Conservation (phyloP, 257 asterid species). For the Nicotiana tabacum region DNA sequence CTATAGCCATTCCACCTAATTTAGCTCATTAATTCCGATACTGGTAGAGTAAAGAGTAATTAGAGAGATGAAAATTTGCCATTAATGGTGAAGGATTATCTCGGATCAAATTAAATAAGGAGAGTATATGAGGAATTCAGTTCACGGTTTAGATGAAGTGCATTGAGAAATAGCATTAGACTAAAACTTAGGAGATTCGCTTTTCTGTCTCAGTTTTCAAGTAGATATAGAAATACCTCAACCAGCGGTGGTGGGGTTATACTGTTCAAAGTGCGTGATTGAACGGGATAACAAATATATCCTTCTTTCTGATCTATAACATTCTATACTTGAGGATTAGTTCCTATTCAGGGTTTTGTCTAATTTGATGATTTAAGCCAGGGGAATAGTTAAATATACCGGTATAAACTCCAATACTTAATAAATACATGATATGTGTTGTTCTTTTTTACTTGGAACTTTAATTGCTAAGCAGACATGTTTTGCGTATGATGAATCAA, state of each 20-base stretch:
- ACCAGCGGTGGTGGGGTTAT: not conserved
- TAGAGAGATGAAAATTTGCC: not conserved
- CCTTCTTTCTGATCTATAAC: not conserved
- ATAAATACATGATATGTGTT: not conserved
- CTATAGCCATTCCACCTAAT: not conserved
- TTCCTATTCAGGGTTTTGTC: not conserved
- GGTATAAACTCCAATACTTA: not conserved
- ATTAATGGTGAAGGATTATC: not conserved
- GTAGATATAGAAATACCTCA: slow-evolving; percentile 4
- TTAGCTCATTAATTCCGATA: not conserved
- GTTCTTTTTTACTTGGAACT: not conserved
- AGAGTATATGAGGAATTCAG: not conserved
- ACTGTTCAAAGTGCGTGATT: not conserved
- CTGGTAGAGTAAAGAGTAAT: not conserved
- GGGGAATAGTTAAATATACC: not conserved
- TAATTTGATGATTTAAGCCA: not conserved
- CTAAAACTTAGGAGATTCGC: not conserved
- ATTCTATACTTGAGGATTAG: not conserved
- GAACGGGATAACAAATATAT: not conserved
- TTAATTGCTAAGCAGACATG: not conserved
- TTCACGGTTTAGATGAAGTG: not conserved
- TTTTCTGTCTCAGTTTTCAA: not conserved
- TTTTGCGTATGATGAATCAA: not conserved
- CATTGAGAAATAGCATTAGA: not conserved
- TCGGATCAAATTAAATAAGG: not conserved